Evolutionary conservation across 2,329 filamentous ascomycete species (phyloP).

Genomic region (Apiospora aurea): DNA sequence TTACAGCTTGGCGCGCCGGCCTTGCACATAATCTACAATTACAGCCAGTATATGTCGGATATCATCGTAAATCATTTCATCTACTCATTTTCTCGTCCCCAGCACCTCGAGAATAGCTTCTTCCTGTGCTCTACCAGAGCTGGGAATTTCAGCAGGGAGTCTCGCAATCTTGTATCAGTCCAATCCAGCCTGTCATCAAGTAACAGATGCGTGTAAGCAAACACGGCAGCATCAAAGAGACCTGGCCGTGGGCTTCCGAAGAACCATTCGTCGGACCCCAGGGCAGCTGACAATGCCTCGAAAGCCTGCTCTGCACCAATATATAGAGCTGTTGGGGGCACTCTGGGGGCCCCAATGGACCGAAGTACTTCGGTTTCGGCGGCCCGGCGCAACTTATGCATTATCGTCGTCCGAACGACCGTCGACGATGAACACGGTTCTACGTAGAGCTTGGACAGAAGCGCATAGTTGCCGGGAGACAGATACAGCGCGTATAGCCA

Average conservation of each 20-base stretch:
- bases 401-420: conserved; percentile 68
- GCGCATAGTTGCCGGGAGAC: conserved; percentile 68
- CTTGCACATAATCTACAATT: conserved; percentile 12
- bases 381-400: conserved; percentile 72
- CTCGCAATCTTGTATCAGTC: conserved; percentile 66
- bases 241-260: conserved; percentile 63
- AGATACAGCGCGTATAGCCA: conserved; percentile 91
- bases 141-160: conserved; percentile 61
- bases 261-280: conserved; percentile 55
- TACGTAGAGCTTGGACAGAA: conserved; percentile 78
- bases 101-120: conserved; percentile 62
- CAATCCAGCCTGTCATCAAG: conserved; percentile 70
- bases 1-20: conserved; percentile 22
- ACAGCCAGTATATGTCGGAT: background rate
- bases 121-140: conserved; percentile 72
- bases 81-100: conserved; percentile 31
- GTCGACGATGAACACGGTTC: conserved; percentile 63
- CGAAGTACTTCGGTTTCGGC: conserved; percentile 79
- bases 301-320: conserved; percentile 54
- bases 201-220: conserved; percentile 86
- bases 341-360: conserved; percentile 47
- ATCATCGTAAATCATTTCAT: background rate
- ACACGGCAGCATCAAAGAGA: conserved; percentile 87
- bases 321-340: conserved; percentile 52
- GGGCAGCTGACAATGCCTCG: conserved; percentile 51